Percentiles rank a stretch among this genome's conserved stretches.
Evolutionary conservation across 768 basidiomycete genomes (phyloP).

Genomic region (Termitomyces sp.): DNA sequence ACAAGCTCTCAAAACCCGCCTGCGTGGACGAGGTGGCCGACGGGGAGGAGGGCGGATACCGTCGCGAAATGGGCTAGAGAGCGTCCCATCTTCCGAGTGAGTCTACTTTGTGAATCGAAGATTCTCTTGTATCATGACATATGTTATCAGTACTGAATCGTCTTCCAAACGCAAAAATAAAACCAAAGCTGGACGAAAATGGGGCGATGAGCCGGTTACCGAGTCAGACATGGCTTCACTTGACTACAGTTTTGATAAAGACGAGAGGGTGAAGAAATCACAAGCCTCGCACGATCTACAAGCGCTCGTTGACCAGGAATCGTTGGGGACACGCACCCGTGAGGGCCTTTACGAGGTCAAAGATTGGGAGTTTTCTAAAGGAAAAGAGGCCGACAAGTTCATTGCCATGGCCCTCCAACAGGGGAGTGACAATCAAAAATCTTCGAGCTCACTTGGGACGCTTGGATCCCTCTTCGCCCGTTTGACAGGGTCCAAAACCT

Average conservation of each 20-base stretch:
- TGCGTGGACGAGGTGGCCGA: constrained; percentile 70
- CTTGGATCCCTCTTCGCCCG: constrained; percentile 80
- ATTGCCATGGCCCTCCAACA: constrained; percentile 56
- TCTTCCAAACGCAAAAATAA: constrained; percentile 57
- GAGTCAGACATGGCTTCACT: constrained; percentile 90
- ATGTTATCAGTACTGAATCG: constrained; percentile 48
- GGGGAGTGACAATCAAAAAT: constrained; percentile 26
- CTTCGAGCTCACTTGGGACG: constrained; percentile 48
- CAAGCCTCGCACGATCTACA: constrained; percentile 44
- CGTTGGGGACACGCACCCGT: constrained; percentile 68
- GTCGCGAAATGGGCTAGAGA: constrained; percentile 51
- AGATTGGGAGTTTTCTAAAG: constrained; percentile 74
- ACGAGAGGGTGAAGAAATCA: constrained; percentile 25
- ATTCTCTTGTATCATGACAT: background rate
- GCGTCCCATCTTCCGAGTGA: constrained; percentile 66
- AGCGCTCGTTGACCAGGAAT: constrained; percentile 60
- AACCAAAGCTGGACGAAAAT: constrained; percentile 78
- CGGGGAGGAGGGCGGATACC: constrained; percentile 47
- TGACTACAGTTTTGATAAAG: constrained; percentile 73
- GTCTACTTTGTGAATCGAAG: constrained; percentile 14
- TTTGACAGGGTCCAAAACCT: constrained; percentile 77
- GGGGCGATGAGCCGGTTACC: constrained; percentile 78
- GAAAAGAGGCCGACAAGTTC: constrained; percentile 40
- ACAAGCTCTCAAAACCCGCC: constrained; percentile 78
- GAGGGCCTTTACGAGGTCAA: constrained; percentile 64